Evolutionary conservation across 495 filamentous ascomycete genomes (phyloP), one percentile per base, ranked within the genome.

Genomic region (Podospora bellae-mahoneyi): DNA sequence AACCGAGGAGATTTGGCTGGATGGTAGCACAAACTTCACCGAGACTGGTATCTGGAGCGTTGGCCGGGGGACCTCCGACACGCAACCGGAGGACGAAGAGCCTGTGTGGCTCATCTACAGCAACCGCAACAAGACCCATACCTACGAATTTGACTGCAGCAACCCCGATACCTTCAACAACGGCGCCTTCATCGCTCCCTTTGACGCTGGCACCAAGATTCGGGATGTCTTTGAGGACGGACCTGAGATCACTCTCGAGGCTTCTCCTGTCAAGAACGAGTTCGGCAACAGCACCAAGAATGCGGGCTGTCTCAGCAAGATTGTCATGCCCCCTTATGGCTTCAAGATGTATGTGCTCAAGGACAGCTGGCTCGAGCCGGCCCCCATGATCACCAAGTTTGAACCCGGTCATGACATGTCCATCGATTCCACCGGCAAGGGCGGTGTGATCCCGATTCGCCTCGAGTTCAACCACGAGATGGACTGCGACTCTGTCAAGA

Each of bases 31-130:
- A 26, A 81, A 78, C 0, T 78, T 81, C 0, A 90, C 90, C 5
- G 87, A 90, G 69, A 85, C 83, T 9, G 90, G 90, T 13, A 82
- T 92, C 72, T 92, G 88, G 88, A 89, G 88, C 66, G 82, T 89
- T 39, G 67, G 84, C 44, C 83, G 90, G 19, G 84, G 82, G 18
- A 74, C 78, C 60, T 76, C 78, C 0, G 77, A 71, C 20, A 70
- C 85, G 13, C 89, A 92, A 72, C 79, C 88, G 15, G 78, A 61
- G 27, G 72, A 68, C 5, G 87, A 89, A 34, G 82, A 86, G 64
- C 79, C 83, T 0, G 81, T 91, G 4, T 92, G 89, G 90, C 74
- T 91, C 15, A 78, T 92, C 0, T 91, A 90, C 71, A 83, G 86
- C 39, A 92, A 92, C 71, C 81, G 82, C 1, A 54, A 85, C 88